phyloP scores from a whole-genome alignment of 495 filamentous ascomycete genomes.

The Lasiosphaeriaceae sp. region DNA sequence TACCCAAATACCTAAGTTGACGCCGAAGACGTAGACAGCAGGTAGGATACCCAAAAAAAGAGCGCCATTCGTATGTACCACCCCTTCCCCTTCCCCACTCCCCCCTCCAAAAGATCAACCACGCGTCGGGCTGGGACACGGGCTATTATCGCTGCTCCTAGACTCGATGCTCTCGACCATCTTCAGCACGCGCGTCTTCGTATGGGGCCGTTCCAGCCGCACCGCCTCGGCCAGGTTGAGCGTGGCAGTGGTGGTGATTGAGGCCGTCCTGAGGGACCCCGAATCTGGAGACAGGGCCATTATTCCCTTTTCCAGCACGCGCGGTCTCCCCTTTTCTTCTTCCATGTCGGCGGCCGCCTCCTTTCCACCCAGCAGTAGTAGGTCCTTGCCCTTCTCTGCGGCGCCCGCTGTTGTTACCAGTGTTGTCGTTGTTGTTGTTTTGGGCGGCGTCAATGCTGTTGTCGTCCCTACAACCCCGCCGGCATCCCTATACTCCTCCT shows the following conservation, averaged over 20 bases:
- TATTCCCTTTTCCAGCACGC: too few species aligned
- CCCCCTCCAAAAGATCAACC: neutral
- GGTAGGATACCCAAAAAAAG: too few species aligned
- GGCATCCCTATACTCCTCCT: neutral
- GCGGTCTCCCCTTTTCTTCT: neutral
- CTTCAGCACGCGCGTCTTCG: constrained; percentile 36
- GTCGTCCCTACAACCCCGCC: neutral
- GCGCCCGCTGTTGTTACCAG: too few species aligned
- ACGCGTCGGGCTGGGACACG: constrained; percentile 22
- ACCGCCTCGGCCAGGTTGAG: constrained; percentile 33
- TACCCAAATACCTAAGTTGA: too few species aligned
- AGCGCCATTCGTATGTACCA: too few species aligned
- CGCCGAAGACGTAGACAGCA: too few species aligned
- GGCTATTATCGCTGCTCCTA: constrained; percentile 31
- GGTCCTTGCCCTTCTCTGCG: neutral
- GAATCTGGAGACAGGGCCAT: constrained; percentile 13
- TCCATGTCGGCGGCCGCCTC: too few species aligned
- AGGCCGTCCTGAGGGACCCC: constrained; percentile 12
- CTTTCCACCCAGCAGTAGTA: too few species aligned
- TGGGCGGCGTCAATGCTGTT: neutral
- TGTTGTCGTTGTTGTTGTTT: too few species aligned
- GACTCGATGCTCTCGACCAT: constrained; percentile 47
- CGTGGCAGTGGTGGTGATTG: constrained; percentile 12
- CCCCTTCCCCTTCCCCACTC: neutral
- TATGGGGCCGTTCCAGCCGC: constrained; percentile 28